Evolutionary conservation across 345 rosid genomes (phyloP), one percentile per base, ranked within the genome.

Genomic region (Brassica juncea): DNA sequence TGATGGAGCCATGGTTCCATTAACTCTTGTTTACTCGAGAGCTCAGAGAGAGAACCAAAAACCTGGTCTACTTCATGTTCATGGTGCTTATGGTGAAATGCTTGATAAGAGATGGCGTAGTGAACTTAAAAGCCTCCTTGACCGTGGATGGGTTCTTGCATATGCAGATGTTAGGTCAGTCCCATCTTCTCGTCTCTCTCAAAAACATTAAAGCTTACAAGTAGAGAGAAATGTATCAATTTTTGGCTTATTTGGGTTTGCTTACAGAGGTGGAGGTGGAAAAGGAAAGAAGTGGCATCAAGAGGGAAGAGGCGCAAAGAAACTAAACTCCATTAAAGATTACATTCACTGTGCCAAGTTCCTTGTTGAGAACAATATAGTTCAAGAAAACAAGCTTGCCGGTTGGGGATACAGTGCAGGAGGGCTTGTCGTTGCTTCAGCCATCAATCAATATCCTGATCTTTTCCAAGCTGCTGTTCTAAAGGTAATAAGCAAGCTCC

Each of bases 391-490:
- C 77, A 90, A 89, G 83, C 96, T 94, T 81, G 93, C 93, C 16
- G 97, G 92, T 70, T 92, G 90, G 91, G 99, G 99, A 77, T 89
- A 90, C 80, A 94, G 99, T 74, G 98, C 91, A 11, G 98, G 97
- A 66, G 99, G 96, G 55, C 94, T 93, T 68, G 80, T 90, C 73
- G 91, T 94, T 86, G 99, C 99, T 85, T 84, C 98, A 69, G 98
- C 97, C 81, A 91, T 90, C 70, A 95, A 91, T 77, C 61, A 54
- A 64, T 85, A 82, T 76, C 99, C 94, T 5, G 85, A 86, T 80
- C 83, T 90, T 70, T 86, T 92, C 71, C 86, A 88, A 78, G 98
- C 98, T 77, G 99, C 87, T 15, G 84, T 94, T 84, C 85, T 94
- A 80, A 89, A 92, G 92, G 97, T 89, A 69, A 62, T 62, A 44